Evolutionary conservation across 805 yeast species (phyloP).

Genomic region (Isabelozyma heimii): DNA sequence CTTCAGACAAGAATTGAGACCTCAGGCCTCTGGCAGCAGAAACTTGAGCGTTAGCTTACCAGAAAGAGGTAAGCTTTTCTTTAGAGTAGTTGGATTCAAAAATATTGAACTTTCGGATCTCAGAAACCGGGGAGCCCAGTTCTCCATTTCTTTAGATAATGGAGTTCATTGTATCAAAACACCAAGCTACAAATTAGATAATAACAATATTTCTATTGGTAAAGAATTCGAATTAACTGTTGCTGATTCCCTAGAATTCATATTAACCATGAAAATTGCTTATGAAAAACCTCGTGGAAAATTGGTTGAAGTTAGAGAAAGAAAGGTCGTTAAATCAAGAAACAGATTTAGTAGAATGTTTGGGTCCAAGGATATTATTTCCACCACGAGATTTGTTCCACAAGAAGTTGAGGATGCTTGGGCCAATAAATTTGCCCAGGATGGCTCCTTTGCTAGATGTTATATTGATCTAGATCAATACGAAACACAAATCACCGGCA

Average conservation of each 20-base stretch:
- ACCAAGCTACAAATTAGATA: slow-evolving; percentile 41
- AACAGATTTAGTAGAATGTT: slow-evolving; percentile 45
- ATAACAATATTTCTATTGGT: slow-evolving; percentile 39
- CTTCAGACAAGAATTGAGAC: slow-evolving; percentile 2
- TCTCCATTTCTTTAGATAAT: slow-evolving; percentile 65
- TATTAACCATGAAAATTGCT: slow-evolving; percentile 68
- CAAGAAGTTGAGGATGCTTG: slow-evolving; percentile 56
- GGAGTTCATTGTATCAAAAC: slow-evolving; percentile 80
- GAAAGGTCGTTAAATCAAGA: slow-evolving; percentile 45
- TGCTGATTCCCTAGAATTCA: slow-evolving; percentile 57
- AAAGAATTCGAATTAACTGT: slow-evolving; percentile 81
- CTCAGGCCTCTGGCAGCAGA: neutral
- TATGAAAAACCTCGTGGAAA: slow-evolving; percentile 51
- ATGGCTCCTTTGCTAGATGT: slow-evolving; percentile 87
- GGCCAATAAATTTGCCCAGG: slow-evolving; percentile 66
- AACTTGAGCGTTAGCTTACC: slow-evolving; percentile 1
- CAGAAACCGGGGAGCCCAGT: slow-evolving; percentile 42
- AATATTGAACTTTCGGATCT: slow-evolving; percentile 49
- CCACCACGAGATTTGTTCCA: slow-evolving; percentile 52
- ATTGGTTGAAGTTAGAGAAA: slow-evolving; percentile 60
- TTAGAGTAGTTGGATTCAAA: slow-evolving; percentile 46
- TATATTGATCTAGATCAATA: slow-evolving; percentile 61
- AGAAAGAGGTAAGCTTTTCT: slow-evolving; percentile 56
- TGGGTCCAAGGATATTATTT: slow-evolving; percentile 47
- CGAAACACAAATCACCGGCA: slow-evolving; percentile 55